Evolutionary conservation across 345 rosid species (phyloP), one percentile per base, ranked within the genome.

Genomic region (Sonneratia caseolaris): DNA sequence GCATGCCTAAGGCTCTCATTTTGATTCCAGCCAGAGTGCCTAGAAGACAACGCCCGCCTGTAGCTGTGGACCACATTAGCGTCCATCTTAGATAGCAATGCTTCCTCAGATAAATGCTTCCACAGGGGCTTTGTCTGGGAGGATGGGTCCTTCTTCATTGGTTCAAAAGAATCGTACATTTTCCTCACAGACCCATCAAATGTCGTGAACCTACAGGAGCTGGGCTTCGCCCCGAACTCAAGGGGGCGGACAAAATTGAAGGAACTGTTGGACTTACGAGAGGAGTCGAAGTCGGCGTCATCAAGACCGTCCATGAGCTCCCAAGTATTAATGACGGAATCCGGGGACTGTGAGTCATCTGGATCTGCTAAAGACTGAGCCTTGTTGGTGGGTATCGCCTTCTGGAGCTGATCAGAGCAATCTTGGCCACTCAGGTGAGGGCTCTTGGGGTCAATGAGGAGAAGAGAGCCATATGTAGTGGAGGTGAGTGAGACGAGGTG

Each of bases 401-500:
- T n/a, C 21, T 18, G 62, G n/a, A n/a, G 38, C 35, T 43, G 35
- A 24, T 40, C 55, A 37, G 71, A 21, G n/a, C 37, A 38, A 42
- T 7, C 68, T 15, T n/a, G 47, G 66, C 43, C 55, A 21, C 38
- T 27, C 36, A 64, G 27, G 16, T 45, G 2, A n/a, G 75, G 75
- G 64, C 22, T 61, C 47, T 53, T 32, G 7, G 70, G 64, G 73
- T 75, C 56, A 53, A 71, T 40, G 76, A 76, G 79, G 71, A 68
- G 79, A 68, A 76, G 79, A 59, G 79, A 76, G 70, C 79, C 79
- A 53, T 76, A 76, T 59, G 79, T 76, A 55, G 79, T 72, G 79
- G 79, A 76, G 72, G 79, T 76, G 72, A 76, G 79, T n/a, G 72
- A 76, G 55, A 76, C 79, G 32, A 76, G 72, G 72, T 76, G 79